Percentiles rank a stretch among this genome's conserved stretches.
phyloP scores from a whole-genome alignment of 2,329 filamentous ascomycete genomes.

The Dactylellina sp. region DNA sequence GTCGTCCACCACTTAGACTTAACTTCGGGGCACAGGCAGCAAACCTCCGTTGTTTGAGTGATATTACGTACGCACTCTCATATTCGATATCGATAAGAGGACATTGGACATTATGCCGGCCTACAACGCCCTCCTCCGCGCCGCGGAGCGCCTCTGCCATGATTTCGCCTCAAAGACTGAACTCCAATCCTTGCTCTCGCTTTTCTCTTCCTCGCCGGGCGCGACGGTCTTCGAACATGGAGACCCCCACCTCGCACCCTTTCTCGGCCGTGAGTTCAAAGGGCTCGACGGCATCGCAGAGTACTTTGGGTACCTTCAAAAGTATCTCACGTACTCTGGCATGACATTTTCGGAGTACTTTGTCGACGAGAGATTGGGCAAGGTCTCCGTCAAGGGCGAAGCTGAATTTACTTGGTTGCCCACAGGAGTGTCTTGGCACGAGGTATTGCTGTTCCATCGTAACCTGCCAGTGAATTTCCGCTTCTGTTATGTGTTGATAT shows the following conservation, averaged over 20 bases:
- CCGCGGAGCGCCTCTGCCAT: constrained; percentile 62
- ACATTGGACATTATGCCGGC: constrained; percentile 3
- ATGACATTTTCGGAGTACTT: constrained; percentile 60
- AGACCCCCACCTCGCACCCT: constrained; percentile 62
- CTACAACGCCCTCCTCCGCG: constrained; percentile 60
- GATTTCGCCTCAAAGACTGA: constrained; percentile 61
- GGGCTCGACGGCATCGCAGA: constrained; percentile 61
- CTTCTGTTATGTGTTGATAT: background rate
- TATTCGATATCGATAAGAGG: too few species aligned
- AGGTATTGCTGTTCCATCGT: constrained; percentile 54
- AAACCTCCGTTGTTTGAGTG: too few species aligned
- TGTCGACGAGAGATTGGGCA: constrained; percentile 60
- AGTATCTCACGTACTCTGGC: constrained; percentile 60
- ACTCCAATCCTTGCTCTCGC: constrained; percentile 60
- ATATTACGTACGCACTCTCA: too few species aligned
- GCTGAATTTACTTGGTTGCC: constrained; percentile 62
- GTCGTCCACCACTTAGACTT: too few species aligned
- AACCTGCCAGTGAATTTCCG: too few species aligned
- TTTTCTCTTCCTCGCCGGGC: constrained; percentile 60
- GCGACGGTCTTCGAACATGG: constrained; percentile 63
- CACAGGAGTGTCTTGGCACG: constrained; percentile 62
- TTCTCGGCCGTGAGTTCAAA: constrained; percentile 62
- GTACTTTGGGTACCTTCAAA: constrained; percentile 61
- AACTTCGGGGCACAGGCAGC: too few species aligned
- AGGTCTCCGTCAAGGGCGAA: constrained; percentile 62